A percentile compares a stretch with the other conserved stretches of the same genome.
Evolutionary conservation across 306 rosid genomes (phyloP).

Genomic region (Spatholobus suberectus): DNA sequence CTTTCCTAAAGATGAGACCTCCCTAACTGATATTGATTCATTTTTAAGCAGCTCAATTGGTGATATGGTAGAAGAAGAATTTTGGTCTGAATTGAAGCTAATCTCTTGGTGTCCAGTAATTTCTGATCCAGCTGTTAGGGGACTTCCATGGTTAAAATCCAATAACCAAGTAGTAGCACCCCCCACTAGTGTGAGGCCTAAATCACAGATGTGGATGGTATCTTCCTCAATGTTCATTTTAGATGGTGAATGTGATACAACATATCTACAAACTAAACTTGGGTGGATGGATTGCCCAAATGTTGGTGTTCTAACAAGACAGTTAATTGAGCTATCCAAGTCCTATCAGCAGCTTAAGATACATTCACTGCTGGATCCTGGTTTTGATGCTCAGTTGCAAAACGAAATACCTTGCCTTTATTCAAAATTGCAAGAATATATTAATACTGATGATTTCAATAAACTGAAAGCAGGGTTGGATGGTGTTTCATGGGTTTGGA

Average conservation of each 20-base stretch:
- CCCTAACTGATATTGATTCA: slow-evolving; percentile 46
- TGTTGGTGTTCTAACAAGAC: slow-evolving; percentile 61
- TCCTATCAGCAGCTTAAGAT: slow-evolving; percentile 69
- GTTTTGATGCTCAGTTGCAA: slow-evolving; percentile 65
- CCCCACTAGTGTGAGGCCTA: slow-evolving; percentile 79
- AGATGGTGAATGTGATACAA: slow-evolving; percentile 66
- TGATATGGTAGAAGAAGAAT: slow-evolving; percentile 78
- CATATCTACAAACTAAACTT: slow-evolving; percentile 67
- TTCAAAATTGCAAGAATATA: slow-evolving; percentile 74
- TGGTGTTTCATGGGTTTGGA: slow-evolving; percentile 95
- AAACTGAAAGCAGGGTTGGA: slow-evolving; percentile 64
- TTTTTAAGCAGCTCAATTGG: slow-evolving; percentile 51
- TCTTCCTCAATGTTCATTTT: slow-evolving; percentile 90
- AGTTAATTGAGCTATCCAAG: slow-evolving; percentile 76
- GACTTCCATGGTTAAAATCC: slow-evolving; percentile 90
- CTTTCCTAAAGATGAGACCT: slow-evolving; percentile 48
- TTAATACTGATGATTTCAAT: slow-evolving; percentile 53
- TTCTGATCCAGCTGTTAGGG: slow-evolving; percentile 69
- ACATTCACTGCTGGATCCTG: slow-evolving; percentile 58
- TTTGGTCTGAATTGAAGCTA: slow-evolving; percentile 87
- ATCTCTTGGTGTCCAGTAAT: slow-evolving; percentile 93
- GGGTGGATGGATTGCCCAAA: slow-evolving; percentile 81
- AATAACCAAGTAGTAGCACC: slow-evolving; percentile 63
- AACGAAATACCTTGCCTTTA: slow-evolving; percentile 76
- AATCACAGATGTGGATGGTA: slow-evolving; percentile 89